These are phyloP conservation scores for Dillenia suffruticosa DNA, from an alignment of 164 flowering plant species.

Conservation along the genomic window DNA sequence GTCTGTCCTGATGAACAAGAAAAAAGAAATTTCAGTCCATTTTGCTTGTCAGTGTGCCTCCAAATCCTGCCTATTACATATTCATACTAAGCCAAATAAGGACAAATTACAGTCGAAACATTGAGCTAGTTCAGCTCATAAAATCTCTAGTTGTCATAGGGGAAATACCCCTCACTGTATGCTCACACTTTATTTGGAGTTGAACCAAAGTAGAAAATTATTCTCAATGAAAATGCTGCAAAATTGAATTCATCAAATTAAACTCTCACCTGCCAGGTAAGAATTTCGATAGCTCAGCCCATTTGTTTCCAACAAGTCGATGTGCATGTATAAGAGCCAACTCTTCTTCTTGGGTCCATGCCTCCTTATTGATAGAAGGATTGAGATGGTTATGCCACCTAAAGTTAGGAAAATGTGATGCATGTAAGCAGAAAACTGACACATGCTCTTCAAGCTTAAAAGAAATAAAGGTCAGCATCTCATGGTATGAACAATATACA, in stretches of 20 bases:
- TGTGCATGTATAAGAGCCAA: constrained; percentile 84
- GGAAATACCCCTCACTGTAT: too few relatives aligned
- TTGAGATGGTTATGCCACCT: constrained; percentile 99
- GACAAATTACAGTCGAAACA: too few relatives aligned
- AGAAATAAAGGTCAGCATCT: neutral
- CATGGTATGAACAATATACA: neutral
- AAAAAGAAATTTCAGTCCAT: constrained; percentile 19
- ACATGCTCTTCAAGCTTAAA: neutral
- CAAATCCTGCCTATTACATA: too few relatives aligned
- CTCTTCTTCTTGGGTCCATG: constrained; percentile 99
- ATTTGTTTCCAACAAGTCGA: constrained; percentile 89
- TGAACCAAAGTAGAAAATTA: too few relatives aligned
- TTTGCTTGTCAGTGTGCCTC: neutral
- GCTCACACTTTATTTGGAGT: too few relatives aligned
- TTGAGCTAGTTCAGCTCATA: too few relatives aligned
- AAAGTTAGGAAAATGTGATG: neutral
- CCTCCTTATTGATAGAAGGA: constrained; percentile 89
- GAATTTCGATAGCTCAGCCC: constrained; percentile 95
- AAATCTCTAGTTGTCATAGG: too few relatives aligned
- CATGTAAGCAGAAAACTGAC: neutral
- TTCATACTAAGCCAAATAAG: too few relatives aligned
- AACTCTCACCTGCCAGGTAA: constrained; percentile 82
- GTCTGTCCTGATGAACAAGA: constrained; percentile 73
- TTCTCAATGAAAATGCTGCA: too few relatives aligned
- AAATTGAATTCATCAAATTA: too few relatives aligned